Evolutionary conservation across 2,329 filamentous ascomycete genomes (phyloP).

Genomic region (Blumeriella jaapii): DNA sequence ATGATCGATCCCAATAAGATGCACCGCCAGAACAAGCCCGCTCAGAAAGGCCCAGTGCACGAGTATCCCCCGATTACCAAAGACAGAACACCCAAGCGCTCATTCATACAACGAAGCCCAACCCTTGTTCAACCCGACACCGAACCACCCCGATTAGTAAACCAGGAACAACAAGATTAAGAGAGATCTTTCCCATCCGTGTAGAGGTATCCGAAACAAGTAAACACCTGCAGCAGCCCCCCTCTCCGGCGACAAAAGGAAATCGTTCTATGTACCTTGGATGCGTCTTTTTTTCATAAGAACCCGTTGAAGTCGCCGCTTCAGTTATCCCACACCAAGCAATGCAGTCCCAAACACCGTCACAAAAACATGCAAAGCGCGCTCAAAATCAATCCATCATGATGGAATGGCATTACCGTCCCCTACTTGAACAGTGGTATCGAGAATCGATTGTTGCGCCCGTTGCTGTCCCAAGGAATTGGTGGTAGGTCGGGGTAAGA

Average conservation of each 20-base stretch:
- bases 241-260: slow-evolving; percentile 22
- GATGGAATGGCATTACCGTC: slow-evolving; percentile 20
- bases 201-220: slow-evolving; percentile 17
- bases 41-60: slow-evolving; percentile 17
- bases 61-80: slow-evolving; percentile 9
- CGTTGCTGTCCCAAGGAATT: slow-evolving; percentile 26
- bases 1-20: slow-evolving; percentile 21
- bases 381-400: slow-evolving; percentile 26
- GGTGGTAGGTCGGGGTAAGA: slow-evolving; percentile 14
- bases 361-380: slow-evolving; percentile 26
- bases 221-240: slow-evolving; percentile 20
- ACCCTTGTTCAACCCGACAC: slow-evolving; percentile 25
- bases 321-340: slow-evolving; percentile 22
- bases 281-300: slow-evolving; percentile 26
- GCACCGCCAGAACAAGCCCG: slow-evolving; percentile 22
- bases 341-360: slow-evolving; percentile 27
- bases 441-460: slow-evolving; percentile 25
- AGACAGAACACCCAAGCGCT: slow-evolving; percentile 14
- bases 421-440: slow-evolving; percentile 27
- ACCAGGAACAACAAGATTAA: slow-evolving; percentile 20
- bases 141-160: slow-evolving; percentile 14
- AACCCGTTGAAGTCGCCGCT: slow-evolving; percentile 27
- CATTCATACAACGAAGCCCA: slow-evolving; percentile 23
- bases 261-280: slow-evolving; percentile 28
- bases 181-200: slow-evolving; percentile 25